Base-by-base conservation (phyloP, 139 green algal species). In the Chlorella sp. region DNA sequence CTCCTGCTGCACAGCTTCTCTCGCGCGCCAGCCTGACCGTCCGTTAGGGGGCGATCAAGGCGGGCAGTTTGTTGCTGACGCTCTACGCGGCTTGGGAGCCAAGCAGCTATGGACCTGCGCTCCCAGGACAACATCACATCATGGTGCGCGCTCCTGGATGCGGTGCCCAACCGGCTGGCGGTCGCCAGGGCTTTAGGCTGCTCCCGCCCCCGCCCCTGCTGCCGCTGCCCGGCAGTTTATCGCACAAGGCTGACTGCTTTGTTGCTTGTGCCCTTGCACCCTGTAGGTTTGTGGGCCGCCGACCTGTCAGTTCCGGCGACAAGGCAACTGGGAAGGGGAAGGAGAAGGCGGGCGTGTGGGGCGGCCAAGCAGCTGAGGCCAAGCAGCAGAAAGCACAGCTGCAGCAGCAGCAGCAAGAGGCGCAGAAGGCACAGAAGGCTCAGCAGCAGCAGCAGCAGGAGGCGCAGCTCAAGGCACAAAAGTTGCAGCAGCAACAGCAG, bases 251-350 rank as follows among this genome's bases (percentile, higher is more conserved):
- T 16, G 48, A 57, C 48, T 57, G 48, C 48, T 9, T 9, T 16
- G 48, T 57, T 57, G 48, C 48, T 57, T 57, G 48, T 57, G 48
- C 7, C 48, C 48, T 57, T 57, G 48, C 48, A 57, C 48, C 48
- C 42, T 84, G 79, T 48, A 85, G 80, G 80, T 85, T 85, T 40
- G 80, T 85, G 42, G 42, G 80, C 48, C 80, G 80, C 26, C 30
- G 42, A 0, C 26, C 66, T 12, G 42, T 18, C 39, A 26, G 39
- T 5, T 39, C 39, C 0, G 78, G 61, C 2, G 39, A 19, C 78
- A 83, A 61, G 78, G 39, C 39, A 7, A 42, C 42, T 57, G 36
- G 9, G 9, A 22, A 53, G 34, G 42, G 42, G 75, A 37, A 81
- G 18, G 34, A 85, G 30, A 85, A 30, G 48, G 80, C 24, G 61